Evolutionary conservation across 495 filamentous ascomycete species (phyloP).

Genomic region (Filosporella fistucella): DNA sequence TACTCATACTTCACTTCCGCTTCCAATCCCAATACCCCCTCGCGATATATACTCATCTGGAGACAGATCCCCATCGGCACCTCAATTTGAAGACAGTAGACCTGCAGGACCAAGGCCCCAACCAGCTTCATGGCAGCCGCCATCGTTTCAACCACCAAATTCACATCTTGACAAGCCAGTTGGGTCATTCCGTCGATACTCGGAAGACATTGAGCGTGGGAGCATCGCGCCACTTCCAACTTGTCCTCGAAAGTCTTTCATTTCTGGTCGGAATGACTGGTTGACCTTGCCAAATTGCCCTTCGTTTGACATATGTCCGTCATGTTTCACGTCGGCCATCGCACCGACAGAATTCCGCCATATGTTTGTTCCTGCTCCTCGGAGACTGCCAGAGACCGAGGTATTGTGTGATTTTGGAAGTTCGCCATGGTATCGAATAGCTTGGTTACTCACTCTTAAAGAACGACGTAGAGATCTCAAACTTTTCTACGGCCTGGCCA

Average conservation of each 20-base stretch:
- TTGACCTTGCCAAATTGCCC: constrained; percentile 53
- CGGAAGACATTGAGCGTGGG: constrained; percentile 22
- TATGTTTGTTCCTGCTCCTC: constrained; percentile 43
- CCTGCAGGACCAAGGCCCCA: constrained; percentile 6
- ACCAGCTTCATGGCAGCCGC: constrained; percentile 20
- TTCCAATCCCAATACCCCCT: constrained; percentile 18
- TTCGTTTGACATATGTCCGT: constrained; percentile 59
- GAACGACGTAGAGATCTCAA: constrained; percentile 46
- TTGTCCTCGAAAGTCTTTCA: constrained; percentile 48
- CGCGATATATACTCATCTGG: constrained; percentile 13
- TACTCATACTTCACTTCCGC: constrained; percentile 2
- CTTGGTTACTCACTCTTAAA: constrained; percentile 59
- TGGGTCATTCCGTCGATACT: constrained; percentile 23
- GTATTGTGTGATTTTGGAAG: constrained; percentile 54
- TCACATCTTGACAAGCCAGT: constrained; percentile 17
- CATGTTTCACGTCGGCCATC: constrained; percentile 50
- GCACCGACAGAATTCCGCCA: constrained; percentile 47
- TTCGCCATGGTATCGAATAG: constrained; percentile 60
- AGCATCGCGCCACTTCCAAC: constrained; percentile 33
- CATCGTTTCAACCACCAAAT: constrained; percentile 19
- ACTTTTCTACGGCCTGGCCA: constrained; percentile 48
- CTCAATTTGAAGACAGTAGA: constrained; percentile 15
- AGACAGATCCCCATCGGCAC: constrained; percentile 11
- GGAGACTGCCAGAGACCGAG: constrained; percentile 33
- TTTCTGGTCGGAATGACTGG: constrained; percentile 57